A percentile compares a stretch with the other conserved stretches of the same genome.
Evolutionary conservation across 805 yeast genomes (phyloP).

Genomic region (Lipomyces sp.): DNA sequence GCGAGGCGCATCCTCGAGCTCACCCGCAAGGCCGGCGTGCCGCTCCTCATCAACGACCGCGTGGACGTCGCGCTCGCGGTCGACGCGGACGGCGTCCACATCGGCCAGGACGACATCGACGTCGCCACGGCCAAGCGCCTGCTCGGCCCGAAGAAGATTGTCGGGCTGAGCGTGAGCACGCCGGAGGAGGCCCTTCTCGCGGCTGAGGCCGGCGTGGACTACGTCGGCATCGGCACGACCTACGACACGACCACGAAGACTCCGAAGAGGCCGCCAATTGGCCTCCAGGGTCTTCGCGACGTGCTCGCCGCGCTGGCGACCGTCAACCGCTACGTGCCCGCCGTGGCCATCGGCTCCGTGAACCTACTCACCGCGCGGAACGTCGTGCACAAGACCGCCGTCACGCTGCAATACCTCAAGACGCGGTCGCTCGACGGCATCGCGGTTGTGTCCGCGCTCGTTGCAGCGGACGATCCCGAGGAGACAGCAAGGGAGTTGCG

Average conservation of each 20-base stretch:
- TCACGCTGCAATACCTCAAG: conserved; percentile 33
- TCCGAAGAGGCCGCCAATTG: conserved; percentile 56
- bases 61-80: conserved; percentile 86
- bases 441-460: conserved; percentile 82
- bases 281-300: conserved; percentile 61
- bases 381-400: conserved; percentile 51
- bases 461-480: conserved; percentile 59
- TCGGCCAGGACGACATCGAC: conserved; percentile 85
- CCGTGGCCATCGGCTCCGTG: conserved; percentile 82
- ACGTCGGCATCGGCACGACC: conserved; percentile 80
- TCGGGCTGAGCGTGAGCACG: conserved; percentile 73
- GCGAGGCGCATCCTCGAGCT: conserved; percentile 61
- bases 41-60: conserved; percentile 80
- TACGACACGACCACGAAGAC: conserved; percentile 72
- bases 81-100: conserved; percentile 88
- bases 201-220: conserved; percentile 58
- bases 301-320: conserved; percentile 40
- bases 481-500: conserved; percentile 47
- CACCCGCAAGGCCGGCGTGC: conserved; percentile 59
- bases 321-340: conserved; percentile 39
- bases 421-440: conserved; percentile 64
- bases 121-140: conserved; percentile 55
- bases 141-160: conserved; percentile 68
- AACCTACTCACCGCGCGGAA: conserved; percentile 59
- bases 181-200: conserved; percentile 55